phyloP scores from a whole-genome alignment of 257 asterid genomes.

The Agastache rugosa region DNA sequence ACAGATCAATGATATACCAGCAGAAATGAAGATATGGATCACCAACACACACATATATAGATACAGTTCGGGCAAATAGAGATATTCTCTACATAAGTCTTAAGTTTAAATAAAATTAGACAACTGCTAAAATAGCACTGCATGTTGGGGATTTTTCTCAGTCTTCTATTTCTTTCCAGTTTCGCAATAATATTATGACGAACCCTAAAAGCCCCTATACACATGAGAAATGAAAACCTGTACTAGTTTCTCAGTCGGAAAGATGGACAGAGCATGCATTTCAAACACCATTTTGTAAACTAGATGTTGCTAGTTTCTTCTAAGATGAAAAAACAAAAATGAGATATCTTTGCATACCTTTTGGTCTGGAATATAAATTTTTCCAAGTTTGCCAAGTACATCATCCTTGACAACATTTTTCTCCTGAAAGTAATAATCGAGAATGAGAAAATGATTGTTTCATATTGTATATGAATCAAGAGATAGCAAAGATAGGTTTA shows the following conservation, averaged over 20 bases:
- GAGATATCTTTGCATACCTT: conserved; percentile 52
- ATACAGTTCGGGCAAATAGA: neutral
- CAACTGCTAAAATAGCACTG: neutral
- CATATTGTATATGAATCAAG: neutral
- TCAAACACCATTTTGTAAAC: neutral
- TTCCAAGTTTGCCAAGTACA: conserved; percentile 80
- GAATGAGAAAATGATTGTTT: conserved; percentile 30
- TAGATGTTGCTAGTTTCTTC: neutral
- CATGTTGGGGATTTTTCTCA: too few species aligned
- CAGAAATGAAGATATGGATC: neutral
- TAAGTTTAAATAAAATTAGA: neutral
- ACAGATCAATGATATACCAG: neutral
- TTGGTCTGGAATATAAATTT: conserved; percentile 87
- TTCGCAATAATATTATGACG: neutral
- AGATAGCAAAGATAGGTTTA: neutral
- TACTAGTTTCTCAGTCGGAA: neutral
- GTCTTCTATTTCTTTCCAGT: neutral
- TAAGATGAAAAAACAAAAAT: conserved; percentile 24
- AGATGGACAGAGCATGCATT: neutral
- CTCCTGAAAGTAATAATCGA: conserved; percentile 61
- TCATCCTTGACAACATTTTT: conserved; percentile 86
- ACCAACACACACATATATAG: neutral
- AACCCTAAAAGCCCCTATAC: conserved; percentile 1
- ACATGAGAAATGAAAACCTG: neutral
- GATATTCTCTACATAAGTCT: neutral